phyloP scores from a whole-genome alignment of 805 yeast species.

The Teunomyces pallodes region DNA sequence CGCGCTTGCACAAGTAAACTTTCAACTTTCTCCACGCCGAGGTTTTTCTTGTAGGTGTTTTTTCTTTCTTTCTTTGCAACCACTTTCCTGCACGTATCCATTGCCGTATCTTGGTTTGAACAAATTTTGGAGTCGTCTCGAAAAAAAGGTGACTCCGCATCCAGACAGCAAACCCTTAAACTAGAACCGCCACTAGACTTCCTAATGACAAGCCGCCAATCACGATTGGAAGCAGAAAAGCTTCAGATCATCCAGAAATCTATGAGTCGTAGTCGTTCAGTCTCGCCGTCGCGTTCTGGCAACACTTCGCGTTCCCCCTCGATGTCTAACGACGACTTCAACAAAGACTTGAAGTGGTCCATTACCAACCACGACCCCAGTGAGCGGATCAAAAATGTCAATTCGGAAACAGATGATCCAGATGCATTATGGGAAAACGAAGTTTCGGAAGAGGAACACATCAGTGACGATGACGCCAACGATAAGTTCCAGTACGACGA shows the following conservation, averaged over 20 bases:
- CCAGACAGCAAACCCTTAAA: background rate
- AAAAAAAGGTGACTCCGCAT: background rate
- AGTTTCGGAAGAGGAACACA: conserved; percentile 58
- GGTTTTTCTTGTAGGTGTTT: too few relatives aligned
- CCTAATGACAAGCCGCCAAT: conserved; percentile 33
- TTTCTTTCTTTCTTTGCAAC: too few relatives aligned
- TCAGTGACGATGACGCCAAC: conserved; percentile 57
- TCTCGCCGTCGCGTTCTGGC: conserved; percentile 30
- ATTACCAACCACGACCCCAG: conserved; percentile 74
- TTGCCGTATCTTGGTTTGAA: too few relatives aligned
- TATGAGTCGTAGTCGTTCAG: conserved; percentile 37
- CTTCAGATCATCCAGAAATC: conserved; percentile 39
- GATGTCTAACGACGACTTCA: conserved; percentile 33
- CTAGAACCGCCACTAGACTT: background rate
- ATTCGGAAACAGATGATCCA: conserved; percentile 9
- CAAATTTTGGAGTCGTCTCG: too few relatives aligned
- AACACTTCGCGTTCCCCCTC: conserved; percentile 34
- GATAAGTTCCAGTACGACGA: conserved; percentile 59
- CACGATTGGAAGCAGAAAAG: conserved; percentile 41
- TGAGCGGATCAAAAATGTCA: conserved; percentile 39
- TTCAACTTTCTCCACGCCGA: too few relatives aligned
- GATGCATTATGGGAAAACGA: conserved; percentile 28
- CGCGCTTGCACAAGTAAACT: too few relatives aligned
- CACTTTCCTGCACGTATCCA: too few relatives aligned
- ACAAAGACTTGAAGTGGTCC: conserved; percentile 55